Evolutionary conservation across 2,329 filamentous ascomycete species (phyloP).

Genomic region (Xylaria polymorpha): DNA sequence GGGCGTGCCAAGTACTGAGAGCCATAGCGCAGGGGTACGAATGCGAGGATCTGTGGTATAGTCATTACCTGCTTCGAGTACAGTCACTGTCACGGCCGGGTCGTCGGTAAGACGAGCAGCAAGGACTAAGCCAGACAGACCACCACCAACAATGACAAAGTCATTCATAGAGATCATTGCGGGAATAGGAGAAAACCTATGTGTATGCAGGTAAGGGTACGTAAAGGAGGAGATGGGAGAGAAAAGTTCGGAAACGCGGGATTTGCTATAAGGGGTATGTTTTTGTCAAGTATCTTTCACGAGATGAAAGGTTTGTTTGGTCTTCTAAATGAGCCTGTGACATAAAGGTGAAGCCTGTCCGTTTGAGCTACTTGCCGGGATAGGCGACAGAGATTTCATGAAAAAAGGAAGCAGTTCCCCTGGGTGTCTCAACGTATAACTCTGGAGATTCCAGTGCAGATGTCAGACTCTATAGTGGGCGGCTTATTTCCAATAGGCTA

Average conservation of each 20-base stretch:
- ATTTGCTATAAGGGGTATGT: not conserved
- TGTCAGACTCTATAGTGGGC: not conserved
- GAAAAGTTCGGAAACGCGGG: not conserved
- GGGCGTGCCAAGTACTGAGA: constrained; percentile 21
- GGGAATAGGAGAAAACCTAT: not conserved
- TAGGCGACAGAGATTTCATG: not conserved
- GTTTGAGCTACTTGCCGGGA: not conserved
- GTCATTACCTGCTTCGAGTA: constrained; percentile 38
- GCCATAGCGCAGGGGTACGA: constrained; percentile 26
- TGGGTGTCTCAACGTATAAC: not conserved
- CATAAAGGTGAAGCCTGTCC: not conserved
- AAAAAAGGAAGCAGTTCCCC: not conserved
- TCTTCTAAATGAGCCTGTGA: too few relatives aligned
- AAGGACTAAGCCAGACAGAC: constrained; percentile 33
- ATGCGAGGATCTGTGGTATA: constrained; percentile 23
- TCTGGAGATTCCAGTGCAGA: too few relatives aligned
- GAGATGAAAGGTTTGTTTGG: not conserved
- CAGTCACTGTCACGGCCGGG: constrained; percentile 10
- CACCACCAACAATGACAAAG: constrained; percentile 37
- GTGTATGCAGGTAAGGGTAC: not conserved
- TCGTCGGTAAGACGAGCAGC: constrained; percentile 35
- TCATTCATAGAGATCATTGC: constrained; percentile 22
- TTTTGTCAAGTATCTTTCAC: not conserved
- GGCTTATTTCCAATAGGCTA: not conserved
- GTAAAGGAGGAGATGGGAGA: not conserved